These are phyloP conservation scores for Acorus gramineus DNA, from an alignment of 106 monocot genomes.

Conservation along the genomic window DNA sequence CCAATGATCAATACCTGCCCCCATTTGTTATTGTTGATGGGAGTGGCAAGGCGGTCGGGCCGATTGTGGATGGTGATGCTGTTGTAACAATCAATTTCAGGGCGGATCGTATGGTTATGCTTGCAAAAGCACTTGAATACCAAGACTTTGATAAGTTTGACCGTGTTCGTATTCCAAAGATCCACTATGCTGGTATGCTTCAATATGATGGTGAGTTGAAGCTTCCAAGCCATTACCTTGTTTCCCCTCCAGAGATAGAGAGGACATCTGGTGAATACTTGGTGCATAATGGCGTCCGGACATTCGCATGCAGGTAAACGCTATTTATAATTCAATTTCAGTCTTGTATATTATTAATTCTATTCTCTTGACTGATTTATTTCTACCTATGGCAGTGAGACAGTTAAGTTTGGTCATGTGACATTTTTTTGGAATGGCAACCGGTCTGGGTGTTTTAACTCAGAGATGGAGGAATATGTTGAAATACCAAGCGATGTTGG, in stretches of 20 bases:
- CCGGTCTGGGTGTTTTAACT: conserved; percentile 74
- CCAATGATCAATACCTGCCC: conserved; percentile 83
- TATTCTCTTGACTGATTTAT: neutral
- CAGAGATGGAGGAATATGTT: conserved; percentile 70
- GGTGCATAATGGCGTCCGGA: conserved; percentile 77
- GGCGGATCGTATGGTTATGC: conserved; percentile 94
- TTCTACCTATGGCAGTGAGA: conserved; percentile 45
- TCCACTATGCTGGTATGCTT: conserved; percentile 94
- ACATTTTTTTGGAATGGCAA: conserved; percentile 98
- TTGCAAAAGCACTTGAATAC: conserved; percentile 93
- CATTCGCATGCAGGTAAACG: conserved; percentile 85
- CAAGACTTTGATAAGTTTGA: conserved; percentile 92
- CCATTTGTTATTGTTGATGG: conserved; percentile 94
- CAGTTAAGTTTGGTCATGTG: conserved; percentile 92
- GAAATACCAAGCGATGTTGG: conserved; percentile 85
- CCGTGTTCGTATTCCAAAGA: conserved; percentile 73
- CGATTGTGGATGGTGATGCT: conserved; percentile 88
- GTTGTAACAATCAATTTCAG: conserved; percentile 96
- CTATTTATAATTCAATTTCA: conserved; percentile 1
- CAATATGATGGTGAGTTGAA: conserved; percentile 96
- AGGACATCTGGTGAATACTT: conserved; percentile 97
- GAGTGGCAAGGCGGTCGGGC: conserved; percentile 72
- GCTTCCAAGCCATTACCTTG: conserved; percentile 75
- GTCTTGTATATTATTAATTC: neutral
- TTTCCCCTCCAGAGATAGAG: conserved; percentile 91